Percentiles rank a stretch among this genome's conserved stretches.
Evolutionary conservation across 441 rosid genomes (phyloP).

Genomic region (Populus hybrid): DNA sequence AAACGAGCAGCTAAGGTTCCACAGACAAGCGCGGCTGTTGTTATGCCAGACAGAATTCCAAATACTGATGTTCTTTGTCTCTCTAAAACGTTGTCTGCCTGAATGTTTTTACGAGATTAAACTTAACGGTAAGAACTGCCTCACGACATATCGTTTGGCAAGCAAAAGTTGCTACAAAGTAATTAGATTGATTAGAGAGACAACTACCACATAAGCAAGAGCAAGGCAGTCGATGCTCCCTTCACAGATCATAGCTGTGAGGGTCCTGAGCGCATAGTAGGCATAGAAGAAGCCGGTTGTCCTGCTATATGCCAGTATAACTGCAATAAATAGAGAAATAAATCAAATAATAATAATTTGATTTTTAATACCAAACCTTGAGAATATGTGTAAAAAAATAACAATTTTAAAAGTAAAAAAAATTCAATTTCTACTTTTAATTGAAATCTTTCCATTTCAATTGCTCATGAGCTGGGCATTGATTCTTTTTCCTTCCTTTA

Average conservation of each 20-base stretch:
- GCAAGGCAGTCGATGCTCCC: conserved; percentile 72
- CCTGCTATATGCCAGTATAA: conserved; percentile 68
- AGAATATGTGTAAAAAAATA: too few species aligned
- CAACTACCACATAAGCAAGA: conserved; percentile 75
- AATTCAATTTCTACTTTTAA: too few species aligned
- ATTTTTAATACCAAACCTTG: too few species aligned
- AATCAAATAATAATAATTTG: not conserved
- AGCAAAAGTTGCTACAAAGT: not conserved
- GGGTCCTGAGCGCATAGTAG: conserved; percentile 50
- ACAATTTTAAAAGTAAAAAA: too few species aligned
- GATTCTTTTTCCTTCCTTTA: too few species aligned
- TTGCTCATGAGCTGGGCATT: too few species aligned
- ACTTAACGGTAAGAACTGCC: not conserved
- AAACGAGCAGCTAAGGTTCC: conserved; percentile 75
- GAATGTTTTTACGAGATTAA: not conserved
- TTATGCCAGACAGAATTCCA: conserved; percentile 61
- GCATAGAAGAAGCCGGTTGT: conserved; percentile 61
- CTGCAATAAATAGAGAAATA: conserved; percentile 33
- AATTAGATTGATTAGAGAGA: not conserved
- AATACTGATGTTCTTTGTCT: conserved; percentile 58
- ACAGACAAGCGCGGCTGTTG: conserved; percentile 45
- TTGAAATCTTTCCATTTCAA: too few species aligned
- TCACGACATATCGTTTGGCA: not conserved
- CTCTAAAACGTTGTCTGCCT: conserved; percentile 65
- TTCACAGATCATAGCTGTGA: conserved; percentile 63